These are phyloP conservation scores for Jimgerdemannia lactiflua DNA, from an alignment of 192 early-diverging fungal species.

Conservation along the genomic window DNA sequence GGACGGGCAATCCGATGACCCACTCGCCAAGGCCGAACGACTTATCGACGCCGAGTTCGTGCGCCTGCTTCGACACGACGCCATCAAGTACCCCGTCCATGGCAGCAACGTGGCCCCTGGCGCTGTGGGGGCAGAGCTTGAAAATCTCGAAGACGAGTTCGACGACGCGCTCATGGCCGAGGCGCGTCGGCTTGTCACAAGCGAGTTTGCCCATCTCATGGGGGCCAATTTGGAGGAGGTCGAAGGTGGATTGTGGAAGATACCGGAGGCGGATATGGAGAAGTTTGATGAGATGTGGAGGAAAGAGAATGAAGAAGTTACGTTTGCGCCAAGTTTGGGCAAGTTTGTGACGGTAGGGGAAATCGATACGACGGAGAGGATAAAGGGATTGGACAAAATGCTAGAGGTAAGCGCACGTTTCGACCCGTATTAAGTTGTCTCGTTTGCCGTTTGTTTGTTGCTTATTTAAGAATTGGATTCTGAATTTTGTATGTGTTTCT, in stretches of 20 bases:
- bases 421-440: too few relatives aligned
- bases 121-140: slow-evolving; percentile 27
- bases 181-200: slow-evolving; percentile 54
- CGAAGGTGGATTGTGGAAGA: slow-evolving; percentile 28
- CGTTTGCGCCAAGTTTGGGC: slow-evolving; percentile 27
- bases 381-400: slow-evolving; percentile 32
- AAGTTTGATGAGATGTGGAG: slow-evolving; percentile 32
- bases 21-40: slow-evolving; percentile 36
- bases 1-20: slow-evolving; percentile 18
- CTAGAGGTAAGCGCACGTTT: slow-evolving; percentile 18
- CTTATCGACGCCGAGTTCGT: slow-evolving; percentile 74
- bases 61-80: slow-evolving; percentile 68
- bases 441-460: neutral
- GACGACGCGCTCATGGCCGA: slow-evolving; percentile 48
- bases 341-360: slow-evolving; percentile 27
- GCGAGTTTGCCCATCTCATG: slow-evolving; percentile 34
- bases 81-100: slow-evolving; percentile 63
- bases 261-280: slow-evolving; percentile 19
- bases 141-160: slow-evolving; percentile 58
- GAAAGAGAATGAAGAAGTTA: slow-evolving; percentile 25
- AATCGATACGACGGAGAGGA: slow-evolving; percentile 29
- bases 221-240: slow-evolving; percentile 28
- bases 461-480: slow-evolving; percentile 6
- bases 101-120: slow-evolving; percentile 53
- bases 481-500: slow-evolving; percentile 1